Base-by-base conservation (phyloP, 441 rosid species). In the Erodium texanum region DNA sequence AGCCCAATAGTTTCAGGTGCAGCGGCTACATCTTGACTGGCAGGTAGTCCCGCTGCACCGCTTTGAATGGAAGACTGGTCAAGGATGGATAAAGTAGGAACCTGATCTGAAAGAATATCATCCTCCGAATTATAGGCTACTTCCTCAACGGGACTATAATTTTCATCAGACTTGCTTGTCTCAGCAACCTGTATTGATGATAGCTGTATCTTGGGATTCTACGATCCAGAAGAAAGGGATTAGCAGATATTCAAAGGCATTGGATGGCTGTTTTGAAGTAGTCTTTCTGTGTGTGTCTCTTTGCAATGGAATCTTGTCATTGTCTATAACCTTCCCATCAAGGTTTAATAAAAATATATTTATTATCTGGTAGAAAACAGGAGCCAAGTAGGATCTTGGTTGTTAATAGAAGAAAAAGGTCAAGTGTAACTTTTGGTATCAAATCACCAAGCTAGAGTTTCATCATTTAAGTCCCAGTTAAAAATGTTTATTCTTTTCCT, bases 351-450 rank as follows among this genome's bases (percentile, higher is more conserved):
- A 87, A 78, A 71, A 78, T 82, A n/a, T n/a, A n/a, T 63, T 79
- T 73, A 7, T 71, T 32, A 84, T 69, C 62, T 71, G 78, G 63
- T 85, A 93, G 24, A 71, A 86, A 69, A 86, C 82, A 84, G n/a
- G n/a, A n/a, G n/a, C n/a, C n/a, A 83, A 65, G 89, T 85, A 71
- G 87, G 89, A 83, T 79, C 95, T 83, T 87, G 88, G 79, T 85
- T 89, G 70, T 74, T 75, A 76, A 87, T 63, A 79, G 89, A 70
- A 74, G 75, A 75, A 71, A 27, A 27, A 27, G 4, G 32, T 27
- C 2, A 82, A 58, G 7, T 58, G 62, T 22, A 19, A 20, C 27
- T 19, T 58, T 20, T 20, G 27, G 8, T 19, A 58, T 58, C 62
- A 58, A 58, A 58, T 58, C 3, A 12, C 18, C 18, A 48, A 14